Evolutionary conservation across 371 early-diverging fungal species (phyloP), one percentile per base, ranked within the genome.

Genomic region (Mucor sp.): DNA sequence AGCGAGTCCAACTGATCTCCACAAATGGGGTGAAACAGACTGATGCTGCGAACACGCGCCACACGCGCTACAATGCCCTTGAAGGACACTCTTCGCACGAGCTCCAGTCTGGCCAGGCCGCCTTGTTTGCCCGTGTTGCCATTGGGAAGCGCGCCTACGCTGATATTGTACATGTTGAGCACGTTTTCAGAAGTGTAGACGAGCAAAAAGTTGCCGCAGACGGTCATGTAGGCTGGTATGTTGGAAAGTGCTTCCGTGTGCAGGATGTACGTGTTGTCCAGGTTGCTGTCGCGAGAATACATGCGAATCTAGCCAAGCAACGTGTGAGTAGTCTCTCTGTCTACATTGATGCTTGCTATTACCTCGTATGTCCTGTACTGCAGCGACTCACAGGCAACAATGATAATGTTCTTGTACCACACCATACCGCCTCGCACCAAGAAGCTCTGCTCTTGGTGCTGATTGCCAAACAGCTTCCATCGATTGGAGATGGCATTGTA

Each of bases 391-490:
- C 90, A 89, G 8, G 86, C 85, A 21, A 81, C 89, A 58, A 95
- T 85, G 27, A 95, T 65, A 19, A 91, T 79, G 60, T 89, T 80
- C 50, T 86, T 89, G 70, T 83, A 91, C 96, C 96, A 96, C 3
- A 86, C 85, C 56, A 94, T 75, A 6, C 94, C 94, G 19, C 94
- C 93, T 21, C 85, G 84, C 17, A 81, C 89, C 12, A 80, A 35
- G 69, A 96, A 93, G 17, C 87, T 85, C 70, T 93, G 89, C 71
- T 95, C 96, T 69, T 93, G 93, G 53, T 91, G 89, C 72, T 91
- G 91, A 68, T 92, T 92, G 0, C 94, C 93, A 85, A 94, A 94
- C 35, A 93, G 66, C 67, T 93, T 94, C 95, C 95, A 95, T 43
- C 92, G 83, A 59, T 88, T 87, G 0, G 92, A 89, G 25, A 79